A percentile compares a stretch with the other conserved stretches of the same genome.
Evolutionary conservation across 805 yeast species (phyloP).

Genomic region (Schizosaccharomyces cryophilus): DNA sequence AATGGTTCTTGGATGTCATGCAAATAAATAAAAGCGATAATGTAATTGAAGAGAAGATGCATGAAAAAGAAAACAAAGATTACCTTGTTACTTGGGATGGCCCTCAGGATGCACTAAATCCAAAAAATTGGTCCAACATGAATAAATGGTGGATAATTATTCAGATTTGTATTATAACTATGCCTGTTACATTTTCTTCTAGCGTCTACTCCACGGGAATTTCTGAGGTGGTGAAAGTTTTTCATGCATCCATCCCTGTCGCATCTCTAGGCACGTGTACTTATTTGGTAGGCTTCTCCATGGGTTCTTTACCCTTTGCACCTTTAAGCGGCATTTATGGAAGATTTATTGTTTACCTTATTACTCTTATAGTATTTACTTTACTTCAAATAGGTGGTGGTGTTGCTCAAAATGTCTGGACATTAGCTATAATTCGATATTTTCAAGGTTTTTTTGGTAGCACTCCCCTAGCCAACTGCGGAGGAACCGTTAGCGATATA

Average conservation of each 20-base stretch:
- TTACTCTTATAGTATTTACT: conserved; percentile 49
- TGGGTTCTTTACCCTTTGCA: conserved; percentile 77
- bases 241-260: conserved; percentile 50
- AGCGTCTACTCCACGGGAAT: conserved; percentile 75
- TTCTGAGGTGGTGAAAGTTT: conserved; percentile 37
- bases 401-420: conserved; percentile 55
- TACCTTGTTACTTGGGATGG: background rate
- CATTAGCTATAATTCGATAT: conserved; percentile 58
- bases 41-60: background rate
- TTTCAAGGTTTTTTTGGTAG: conserved; percentile 69
- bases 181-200: conserved; percentile 81
- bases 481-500: conserved; percentile 78
- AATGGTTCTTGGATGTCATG: background rate
- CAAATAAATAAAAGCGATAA: background rate
- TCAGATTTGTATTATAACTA: conserved; percentile 42
- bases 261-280: conserved; percentile 57
- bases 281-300: conserved; percentile 70
- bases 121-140: conserved; percentile 15
- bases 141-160: conserved; percentile 27
- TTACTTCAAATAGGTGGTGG: conserved; percentile 77
- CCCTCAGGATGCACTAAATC: conserved; percentile 65
- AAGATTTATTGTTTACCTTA: conserved; percentile 56
- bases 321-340: conserved; percentile 73
- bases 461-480: conserved; percentile 64
- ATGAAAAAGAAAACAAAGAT: background rate